Evolutionary conservation across 2,329 filamentous ascomycete genomes (phyloP).

Genomic region (Aspergillus versicolor): DNA sequence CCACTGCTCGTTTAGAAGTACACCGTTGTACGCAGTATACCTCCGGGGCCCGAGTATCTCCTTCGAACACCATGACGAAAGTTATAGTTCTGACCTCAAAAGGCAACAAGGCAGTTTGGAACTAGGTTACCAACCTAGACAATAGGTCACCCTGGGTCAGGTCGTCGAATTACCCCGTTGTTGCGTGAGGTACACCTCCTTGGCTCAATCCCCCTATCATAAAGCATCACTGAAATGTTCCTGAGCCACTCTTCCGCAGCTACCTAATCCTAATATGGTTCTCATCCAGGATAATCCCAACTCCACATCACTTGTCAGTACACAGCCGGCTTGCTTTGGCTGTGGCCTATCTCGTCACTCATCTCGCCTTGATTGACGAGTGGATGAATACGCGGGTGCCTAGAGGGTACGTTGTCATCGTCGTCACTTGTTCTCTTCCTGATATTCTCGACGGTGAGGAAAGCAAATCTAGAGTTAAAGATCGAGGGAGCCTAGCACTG

Average conservation of each 20-base stretch:
- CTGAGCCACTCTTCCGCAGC: no score
- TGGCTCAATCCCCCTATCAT: no score
- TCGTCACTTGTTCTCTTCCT: background rate
- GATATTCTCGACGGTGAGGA: background rate
- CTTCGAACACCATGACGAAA: background rate
- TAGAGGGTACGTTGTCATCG: background rate
- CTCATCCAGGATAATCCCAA: no score
- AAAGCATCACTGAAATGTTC: no score
- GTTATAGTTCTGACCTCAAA: background rate
- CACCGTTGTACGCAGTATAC: no score
- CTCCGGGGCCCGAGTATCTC: background rate
- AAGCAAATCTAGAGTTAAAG: background rate
- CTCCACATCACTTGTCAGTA: no score
- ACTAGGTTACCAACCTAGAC: background rate
- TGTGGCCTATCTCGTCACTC: no score
- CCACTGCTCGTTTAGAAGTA: background rate
- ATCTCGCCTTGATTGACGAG: background rate
- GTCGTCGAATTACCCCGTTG: no score
- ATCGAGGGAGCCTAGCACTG: conserved; percentile 9
- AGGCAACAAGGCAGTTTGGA: background rate
- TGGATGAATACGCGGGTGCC: background rate
- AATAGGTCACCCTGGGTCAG: background rate
- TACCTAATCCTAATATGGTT: no score
- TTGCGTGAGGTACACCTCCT: no score
- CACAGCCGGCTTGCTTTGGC: background rate